A percentile compares a stretch with the other conserved stretches of the same genome.
phyloP scores from a whole-genome alignment of 768 basidiomycete species.

The Pholiota molesta region DNA sequence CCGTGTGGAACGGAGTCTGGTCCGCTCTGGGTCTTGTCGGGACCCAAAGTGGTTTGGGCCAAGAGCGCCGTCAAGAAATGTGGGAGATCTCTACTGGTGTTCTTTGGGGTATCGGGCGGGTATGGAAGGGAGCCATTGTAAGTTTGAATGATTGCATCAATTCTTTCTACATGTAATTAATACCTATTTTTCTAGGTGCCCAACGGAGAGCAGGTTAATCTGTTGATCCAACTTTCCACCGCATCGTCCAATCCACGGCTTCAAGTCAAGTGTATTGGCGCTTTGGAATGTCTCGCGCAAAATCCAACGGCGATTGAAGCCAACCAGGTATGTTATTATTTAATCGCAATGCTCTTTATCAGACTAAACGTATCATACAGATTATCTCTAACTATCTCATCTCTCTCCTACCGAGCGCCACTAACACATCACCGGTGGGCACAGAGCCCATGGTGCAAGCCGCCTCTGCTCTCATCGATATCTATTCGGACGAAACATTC shows the following conservation, averaged over 20 bases:
- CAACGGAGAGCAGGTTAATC: conserved; percentile 58
- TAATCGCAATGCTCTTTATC: background rate
- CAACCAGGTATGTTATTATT: conserved; percentile 51
- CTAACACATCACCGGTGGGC: conserved; percentile 42
- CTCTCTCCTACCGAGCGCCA: conserved; percentile 55
- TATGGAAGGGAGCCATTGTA: conserved; percentile 74
- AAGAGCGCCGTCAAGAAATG: conserved; percentile 72
- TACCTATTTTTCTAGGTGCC: conserved; percentile 44
- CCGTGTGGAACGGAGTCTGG: conserved; percentile 73
- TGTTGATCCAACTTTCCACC: conserved; percentile 69
- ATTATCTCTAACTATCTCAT: conserved; percentile 67
- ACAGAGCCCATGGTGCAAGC: conserved; percentile 79
- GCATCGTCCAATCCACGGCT: conserved; percentile 54
- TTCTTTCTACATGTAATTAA: background rate
- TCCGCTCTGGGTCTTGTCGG: conserved; percentile 59
- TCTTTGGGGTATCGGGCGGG: conserved; percentile 83
- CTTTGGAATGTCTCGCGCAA: conserved; percentile 85
- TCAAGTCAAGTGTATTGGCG: conserved; percentile 80
- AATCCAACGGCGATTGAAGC: conserved; percentile 61
- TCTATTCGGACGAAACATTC: conserved; percentile 86
- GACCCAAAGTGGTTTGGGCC: conserved; percentile 58
- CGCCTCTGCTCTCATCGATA: conserved; percentile 84
- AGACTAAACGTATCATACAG: conserved; percentile 33
- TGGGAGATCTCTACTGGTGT: conserved; percentile 84
- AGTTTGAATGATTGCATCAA: conserved; percentile 19